Base-by-base conservation (phyloP, 352 stramenopile genomes). In the Phytopythium kandeliae region DNA sequence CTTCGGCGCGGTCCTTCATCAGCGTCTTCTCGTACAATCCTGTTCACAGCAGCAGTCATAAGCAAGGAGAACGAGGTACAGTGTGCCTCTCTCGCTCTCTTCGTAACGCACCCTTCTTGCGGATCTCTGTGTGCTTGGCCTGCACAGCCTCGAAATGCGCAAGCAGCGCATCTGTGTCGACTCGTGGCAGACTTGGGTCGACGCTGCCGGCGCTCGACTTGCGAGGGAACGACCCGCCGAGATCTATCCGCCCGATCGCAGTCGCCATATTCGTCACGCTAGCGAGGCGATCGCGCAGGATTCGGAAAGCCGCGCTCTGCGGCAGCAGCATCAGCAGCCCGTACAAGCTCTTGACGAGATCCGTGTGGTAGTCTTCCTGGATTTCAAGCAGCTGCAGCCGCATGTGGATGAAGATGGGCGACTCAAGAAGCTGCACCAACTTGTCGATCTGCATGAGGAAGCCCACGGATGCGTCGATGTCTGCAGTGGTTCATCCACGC, bases 381-480 rank as follows among this genome's bases (percentile, higher is more conserved):
- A 98, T 96, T 54, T 99, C 96, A 1, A 99, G 68, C 12, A 99
- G 74, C 71, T 99, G 97, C 24, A 99, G 72, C 22, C 97, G 84
- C 69, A 99, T 90, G 51, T 98, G 81, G 51, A 99, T 90, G 77
- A 99, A 99, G 44, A 99, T 98, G 5, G 97, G 97, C 46, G 96
- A 99, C 71, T 99, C 97, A 40, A 99, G 72, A 13, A 99, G 75
- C 66, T 99, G 97, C 30, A 99, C 96, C 33, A 99, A 84, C 63
- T 99, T 99, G 78, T 99, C 97, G 57, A 99, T 94, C 78, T 99
- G 97, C 89, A 99, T 98, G 8, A 99, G 70, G 63, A 99, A 99
- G 6, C 96, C 95, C 22, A 99, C 94, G n/a, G 91, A 98, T 15
- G 98, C 89, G 55, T 98, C 93, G 62, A 98, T 92, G 35, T 96